These are phyloP conservation scores for Bisporella sp. DNA, from an alignment of 2,329 filamentous ascomycete species.

Conservation along the genomic window DNA sequence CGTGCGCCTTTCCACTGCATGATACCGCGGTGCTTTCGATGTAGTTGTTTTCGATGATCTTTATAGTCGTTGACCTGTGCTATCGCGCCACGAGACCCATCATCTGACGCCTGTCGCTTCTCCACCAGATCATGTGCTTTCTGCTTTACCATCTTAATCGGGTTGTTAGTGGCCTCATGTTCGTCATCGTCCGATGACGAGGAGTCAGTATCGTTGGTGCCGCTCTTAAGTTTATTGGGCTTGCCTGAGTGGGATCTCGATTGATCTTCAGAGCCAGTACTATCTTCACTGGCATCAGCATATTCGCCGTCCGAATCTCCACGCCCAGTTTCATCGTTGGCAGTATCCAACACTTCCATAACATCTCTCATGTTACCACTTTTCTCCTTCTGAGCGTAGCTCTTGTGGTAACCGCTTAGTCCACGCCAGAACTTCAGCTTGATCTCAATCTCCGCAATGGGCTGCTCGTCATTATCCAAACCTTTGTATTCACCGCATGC, in stretches of 20 bases:
- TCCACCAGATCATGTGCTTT: constrained; percentile 23
- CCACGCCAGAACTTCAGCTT: constrained; percentile 55
- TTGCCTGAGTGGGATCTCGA: constrained; percentile 1
- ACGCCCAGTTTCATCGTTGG: constrained; percentile 46
- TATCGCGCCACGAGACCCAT: constrained; percentile 38
- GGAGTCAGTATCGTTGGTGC: constrained; percentile 13
- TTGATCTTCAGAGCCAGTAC: constrained; percentile 1
- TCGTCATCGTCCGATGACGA: constrained; percentile 5
- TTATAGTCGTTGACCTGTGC: constrained; percentile 54
- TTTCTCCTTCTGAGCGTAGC: constrained; percentile 41
- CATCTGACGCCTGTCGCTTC: constrained; percentile 33
- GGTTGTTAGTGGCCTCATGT: constrained; percentile 4
- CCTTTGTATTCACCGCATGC: constrained; percentile 29
- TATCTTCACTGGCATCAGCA: not conserved
- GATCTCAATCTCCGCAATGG: constrained; percentile 49
- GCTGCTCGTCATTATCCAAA: constrained; percentile 43
- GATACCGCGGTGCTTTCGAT: constrained; percentile 58
- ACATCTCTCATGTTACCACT: constrained; percentile 49
- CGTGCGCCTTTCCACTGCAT: constrained; percentile 62
- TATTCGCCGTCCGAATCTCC: constrained; percentile 3
- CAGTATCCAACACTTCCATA: constrained; percentile 57
- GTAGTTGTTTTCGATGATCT: constrained; percentile 49
- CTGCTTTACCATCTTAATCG: constrained; percentile 13
- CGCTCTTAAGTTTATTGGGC: constrained; percentile 11
- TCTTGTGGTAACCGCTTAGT: constrained; percentile 37